Evolutionary conservation across 176 grass and related monocot species (phyloP), one percentile per base, ranked within the genome.

Genomic region (Carex myosuroides): DNA sequence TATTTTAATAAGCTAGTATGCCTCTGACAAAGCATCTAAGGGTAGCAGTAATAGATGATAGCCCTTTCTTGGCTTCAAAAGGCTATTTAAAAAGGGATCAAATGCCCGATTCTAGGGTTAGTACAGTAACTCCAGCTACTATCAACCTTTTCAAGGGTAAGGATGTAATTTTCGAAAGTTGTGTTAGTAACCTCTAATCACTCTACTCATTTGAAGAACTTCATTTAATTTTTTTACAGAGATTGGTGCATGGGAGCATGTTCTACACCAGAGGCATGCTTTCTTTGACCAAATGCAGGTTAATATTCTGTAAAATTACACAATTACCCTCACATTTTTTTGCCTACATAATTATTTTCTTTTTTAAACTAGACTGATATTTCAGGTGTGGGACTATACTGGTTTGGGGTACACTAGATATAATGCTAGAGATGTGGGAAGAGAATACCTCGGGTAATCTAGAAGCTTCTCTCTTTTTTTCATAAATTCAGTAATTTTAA

Each of bases 211-310:
- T 52, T 35, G 37, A 16, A 50, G 11, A 66, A 65, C 24, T 69
- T 64, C 1, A 29, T 26, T 35, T 52, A 53, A 83, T 67, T 83
- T 56, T 83, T 68, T 42, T 12, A 39, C 85, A 99, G 93, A 95
- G 41, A 84, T 99, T 87, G 96, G 96, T 18, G 91, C 93, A 8
- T 99, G 93, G 96, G 89, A 99, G 71, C 88, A 95, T 94, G 84
- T 99, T 89, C 85, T 90, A 89, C 83, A 94, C 32, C 96, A 99
- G 90, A 91, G 96, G 65, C 96, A 99, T 59, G 88, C 93, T 70
- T 95, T 95, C 90, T 99, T 99, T 78, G 83, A 87, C 71, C 88
- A 93, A 90, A 99, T 99, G 89, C 96, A 99, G 93, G 96, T 99
- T 79, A 68, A n/a, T 69, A 35, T 10, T 66, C 21, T 66, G n/a